Evolutionary conservation across 805 yeast genomes (phyloP).

Genomic region (Saturnispora zaruensis): DNA sequence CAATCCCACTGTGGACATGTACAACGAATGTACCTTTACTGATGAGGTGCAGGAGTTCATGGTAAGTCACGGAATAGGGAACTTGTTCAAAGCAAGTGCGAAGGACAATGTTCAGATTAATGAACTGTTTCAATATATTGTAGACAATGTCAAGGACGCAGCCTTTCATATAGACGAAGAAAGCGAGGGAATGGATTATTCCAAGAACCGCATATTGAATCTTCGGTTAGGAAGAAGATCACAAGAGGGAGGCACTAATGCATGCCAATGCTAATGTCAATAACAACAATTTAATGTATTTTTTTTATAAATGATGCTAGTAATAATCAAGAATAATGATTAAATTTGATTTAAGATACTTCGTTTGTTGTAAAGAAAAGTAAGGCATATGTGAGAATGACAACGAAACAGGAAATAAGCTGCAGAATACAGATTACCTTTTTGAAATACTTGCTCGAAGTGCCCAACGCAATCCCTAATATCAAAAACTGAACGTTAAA

Average conservation of each 20-base stretch:
- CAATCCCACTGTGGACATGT: constrained; percentile 1
- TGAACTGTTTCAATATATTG: constrained; percentile 32
- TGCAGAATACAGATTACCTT: constrained; percentile 1
- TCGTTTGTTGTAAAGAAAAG: neutral
- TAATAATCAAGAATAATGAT: neutral
- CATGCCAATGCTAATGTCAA: constrained; percentile 19
- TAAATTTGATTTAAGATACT: neutral
- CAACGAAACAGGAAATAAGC: neutral
- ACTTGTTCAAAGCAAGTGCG: constrained; percentile 51
- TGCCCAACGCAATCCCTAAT: constrained; percentile 8
- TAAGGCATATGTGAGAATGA: neutral
- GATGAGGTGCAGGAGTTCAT: constrained; percentile 20
- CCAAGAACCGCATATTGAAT: constrained; percentile 7
- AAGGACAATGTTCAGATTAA: constrained; percentile 58
- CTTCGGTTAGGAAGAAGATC: neutral
- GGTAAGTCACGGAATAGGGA: constrained; percentile 15
- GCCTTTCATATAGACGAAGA: constrained; percentile 22
- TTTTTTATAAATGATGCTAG: neutral
- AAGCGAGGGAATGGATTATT: constrained; percentile 5
- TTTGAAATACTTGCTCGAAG: neutral
- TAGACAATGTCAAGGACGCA: constrained; percentile 23
- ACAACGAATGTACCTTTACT: constrained; percentile 18
- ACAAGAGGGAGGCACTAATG: neutral
- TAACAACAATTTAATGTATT: neutral
- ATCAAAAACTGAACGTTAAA: constrained; percentile 8